Base-by-base conservation (phyloP, 257 asterid species). In the Fraxinus anomala region DNA sequence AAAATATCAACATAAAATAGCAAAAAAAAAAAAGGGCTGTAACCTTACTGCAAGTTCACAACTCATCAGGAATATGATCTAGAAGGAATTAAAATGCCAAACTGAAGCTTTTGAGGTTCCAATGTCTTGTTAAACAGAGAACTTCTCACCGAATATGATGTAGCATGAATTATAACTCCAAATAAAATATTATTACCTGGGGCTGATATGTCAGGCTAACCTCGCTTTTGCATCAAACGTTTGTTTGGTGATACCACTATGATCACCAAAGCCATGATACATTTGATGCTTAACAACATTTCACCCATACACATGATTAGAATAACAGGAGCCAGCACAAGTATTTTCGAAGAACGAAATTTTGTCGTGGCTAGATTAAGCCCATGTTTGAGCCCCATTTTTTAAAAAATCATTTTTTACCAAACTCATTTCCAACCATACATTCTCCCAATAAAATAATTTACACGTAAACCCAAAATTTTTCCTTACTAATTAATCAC, bases 151-250 rank as follows among this genome's bases (percentile, higher is more conserved):
- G 36, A 82, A 73, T 63, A 3, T 12, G 34, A 82, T 93, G 89
- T 93, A 72, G 91, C 93, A 71, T 87, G 98, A 81, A 82, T 85
- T 66, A 91, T 91, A 91, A 91, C 93, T 83, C 89, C 92, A 79
- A 73, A 82, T 83, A 89, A 87, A 86, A 85, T 51, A 68, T 74
- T 87, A 89, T 36, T 86, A 88, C 77, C 44, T 72, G 94, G 85
- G 82, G 94, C 89, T 86, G 76, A 88, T 88, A 86, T 23, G 81
- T 85, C 93, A 86, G 73, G 88, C 90, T 49, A 47, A 80, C 72
- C 74, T 85, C 76, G 63, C 54, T 89, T 82, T 91, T 68, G 93
- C 96, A 91, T 91, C 91, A 73, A 70, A 24, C 17, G 5, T 75
- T 77, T 77, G 85, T 85, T 87, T 78, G 70, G 85, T 79, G 88